Percentiles rank a stretch among this genome's conserved stretches.
These are phyloP conservation scores for Simplicillium sp. DNA, from an alignment of 2,329 filamentous ascomycete genomes.

Conservation along the genomic window DNA sequence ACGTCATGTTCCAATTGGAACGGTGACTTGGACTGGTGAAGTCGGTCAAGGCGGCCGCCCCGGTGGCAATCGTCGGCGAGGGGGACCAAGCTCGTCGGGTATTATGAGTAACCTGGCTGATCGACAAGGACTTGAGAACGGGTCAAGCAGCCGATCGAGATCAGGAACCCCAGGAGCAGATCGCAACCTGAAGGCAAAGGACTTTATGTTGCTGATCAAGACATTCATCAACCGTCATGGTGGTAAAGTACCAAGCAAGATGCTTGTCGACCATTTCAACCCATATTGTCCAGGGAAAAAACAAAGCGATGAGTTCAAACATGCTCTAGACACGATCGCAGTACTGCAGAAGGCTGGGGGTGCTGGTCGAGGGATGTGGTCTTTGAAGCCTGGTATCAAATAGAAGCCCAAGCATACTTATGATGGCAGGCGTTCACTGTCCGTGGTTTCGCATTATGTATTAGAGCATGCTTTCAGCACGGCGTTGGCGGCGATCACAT, in stretches of 20 bases:
- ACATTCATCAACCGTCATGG: slow-evolving; percentile 71
- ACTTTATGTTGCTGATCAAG: slow-evolving; percentile 65
- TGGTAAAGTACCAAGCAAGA: slow-evolving; percentile 71
- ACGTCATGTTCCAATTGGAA: slow-evolving; percentile 64
- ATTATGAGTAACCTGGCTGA: slow-evolving; percentile 49
- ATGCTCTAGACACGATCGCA: slow-evolving; percentile 69
- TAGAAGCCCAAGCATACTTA: slow-evolving; percentile 5
- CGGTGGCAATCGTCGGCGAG: slow-evolving; percentile 40
- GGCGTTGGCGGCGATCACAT: background rate
- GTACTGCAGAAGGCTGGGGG: slow-evolving; percentile 51
- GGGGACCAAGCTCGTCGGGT: slow-evolving; percentile 41
- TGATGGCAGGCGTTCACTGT: too few species aligned
- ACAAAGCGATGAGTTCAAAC: slow-evolving; percentile 71
- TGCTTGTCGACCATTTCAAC: slow-evolving; percentile 85
- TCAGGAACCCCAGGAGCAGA: slow-evolving; percentile 31
- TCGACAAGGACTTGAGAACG: slow-evolving; percentile 40
- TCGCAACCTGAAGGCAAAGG: slow-evolving; percentile 39
- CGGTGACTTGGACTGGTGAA: slow-evolving; percentile 88
- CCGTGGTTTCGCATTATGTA: too few species aligned
- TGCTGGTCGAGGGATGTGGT: slow-evolving; percentile 45
- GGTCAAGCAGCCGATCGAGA: slow-evolving; percentile 33
- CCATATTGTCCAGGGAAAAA: slow-evolving; percentile 57
- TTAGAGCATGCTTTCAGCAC: too few species aligned
- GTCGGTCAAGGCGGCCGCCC: slow-evolving; percentile 70
- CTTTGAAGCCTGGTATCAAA: slow-evolving; percentile 27